Percentiles rank a stretch among this genome's conserved stretches.
phyloP scores from a whole-genome alignment of 805 yeast species.

The Scheffersomyces coipomensis region DNA sequence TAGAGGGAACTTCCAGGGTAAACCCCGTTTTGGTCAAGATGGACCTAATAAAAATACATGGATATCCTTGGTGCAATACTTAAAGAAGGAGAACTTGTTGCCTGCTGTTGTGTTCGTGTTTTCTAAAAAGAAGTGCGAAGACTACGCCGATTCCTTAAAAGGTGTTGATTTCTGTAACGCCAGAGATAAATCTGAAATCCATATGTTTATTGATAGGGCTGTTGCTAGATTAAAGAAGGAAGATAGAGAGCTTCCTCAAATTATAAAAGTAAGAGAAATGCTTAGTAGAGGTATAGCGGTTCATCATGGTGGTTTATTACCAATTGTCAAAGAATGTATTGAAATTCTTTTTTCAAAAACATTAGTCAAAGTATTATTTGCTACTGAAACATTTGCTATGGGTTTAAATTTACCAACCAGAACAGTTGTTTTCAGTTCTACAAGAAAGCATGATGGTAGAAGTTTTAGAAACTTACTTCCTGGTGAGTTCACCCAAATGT shows the following conservation, averaged over 20 bases:
- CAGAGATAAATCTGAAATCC: conserved; percentile 87
- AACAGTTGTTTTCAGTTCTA: conserved; percentile 86
- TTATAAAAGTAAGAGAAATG: conserved; percentile 75
- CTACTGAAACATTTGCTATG: conserved; percentile 99
- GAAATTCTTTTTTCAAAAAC: conserved; percentile 89
- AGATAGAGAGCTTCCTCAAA: conserved; percentile 92
- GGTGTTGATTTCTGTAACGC: conserved; percentile 78
- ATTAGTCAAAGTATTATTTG: conserved; percentile 85
- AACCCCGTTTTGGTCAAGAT: conserved; percentile 38
- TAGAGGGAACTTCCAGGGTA: conserved; percentile 16
- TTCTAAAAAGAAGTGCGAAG: conserved; percentile 91
- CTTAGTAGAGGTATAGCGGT: conserved; percentile 91
- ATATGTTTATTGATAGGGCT: conserved; percentile 89
- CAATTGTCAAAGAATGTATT: conserved; percentile 89
- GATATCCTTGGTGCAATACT: conserved; percentile 66
- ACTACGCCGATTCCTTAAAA: conserved; percentile 76
- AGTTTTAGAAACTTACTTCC: conserved; percentile 80
- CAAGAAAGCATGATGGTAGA: conserved; percentile 88
- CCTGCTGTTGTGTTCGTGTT: conserved; percentile 95
- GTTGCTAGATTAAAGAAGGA: conserved; percentile 84
- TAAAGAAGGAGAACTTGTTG: conserved; percentile 65
- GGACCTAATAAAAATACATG: conserved; percentile 82
- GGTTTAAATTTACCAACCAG: conserved; percentile 95
- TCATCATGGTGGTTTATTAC: conserved; percentile 91
- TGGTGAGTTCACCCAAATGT: conserved; percentile 98